Evolutionary conservation across 139 green algal species (phyloP).

Genomic region (Eudorina sp.): DNA sequence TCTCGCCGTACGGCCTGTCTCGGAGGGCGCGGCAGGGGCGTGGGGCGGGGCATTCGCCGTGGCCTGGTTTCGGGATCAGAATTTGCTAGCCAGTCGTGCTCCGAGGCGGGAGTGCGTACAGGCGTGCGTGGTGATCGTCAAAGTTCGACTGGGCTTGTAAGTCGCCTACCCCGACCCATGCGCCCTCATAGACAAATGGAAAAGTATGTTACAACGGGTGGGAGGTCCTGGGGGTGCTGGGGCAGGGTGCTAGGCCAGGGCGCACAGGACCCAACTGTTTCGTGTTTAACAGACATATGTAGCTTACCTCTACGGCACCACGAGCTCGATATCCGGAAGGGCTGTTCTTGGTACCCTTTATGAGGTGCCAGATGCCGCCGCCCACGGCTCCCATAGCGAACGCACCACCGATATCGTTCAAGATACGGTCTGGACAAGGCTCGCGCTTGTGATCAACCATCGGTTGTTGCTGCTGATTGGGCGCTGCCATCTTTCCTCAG

Average conservation of each 20-base stretch:
- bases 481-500: not conserved
- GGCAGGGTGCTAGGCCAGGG: no score
- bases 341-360: constrained; percentile 94
- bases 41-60: not conserved
- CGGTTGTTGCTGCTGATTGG: constrained; percentile 33
- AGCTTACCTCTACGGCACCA: constrained; percentile 91
- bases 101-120: no score
- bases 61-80: no score
- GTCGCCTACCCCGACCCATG: no score
- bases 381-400: constrained; percentile 99
- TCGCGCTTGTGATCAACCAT: constrained; percentile 92
- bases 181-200: no score
- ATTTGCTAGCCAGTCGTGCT: no score
- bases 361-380: constrained; percentile 92
- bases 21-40: not conserved
- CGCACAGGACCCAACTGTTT: no score
- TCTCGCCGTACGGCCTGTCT: constrained; percentile 79
- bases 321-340: constrained; percentile 83
- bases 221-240: no score
- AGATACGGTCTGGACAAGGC: constrained; percentile 95
- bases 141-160: no score
- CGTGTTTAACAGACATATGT: no score
- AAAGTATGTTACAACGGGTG: no score
- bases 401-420: constrained; percentile 97
- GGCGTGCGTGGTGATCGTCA: no score